Evolutionary conservation across 2,329 filamentous ascomycete genomes (phyloP).

Genomic region (Orbilia javanica): DNA sequence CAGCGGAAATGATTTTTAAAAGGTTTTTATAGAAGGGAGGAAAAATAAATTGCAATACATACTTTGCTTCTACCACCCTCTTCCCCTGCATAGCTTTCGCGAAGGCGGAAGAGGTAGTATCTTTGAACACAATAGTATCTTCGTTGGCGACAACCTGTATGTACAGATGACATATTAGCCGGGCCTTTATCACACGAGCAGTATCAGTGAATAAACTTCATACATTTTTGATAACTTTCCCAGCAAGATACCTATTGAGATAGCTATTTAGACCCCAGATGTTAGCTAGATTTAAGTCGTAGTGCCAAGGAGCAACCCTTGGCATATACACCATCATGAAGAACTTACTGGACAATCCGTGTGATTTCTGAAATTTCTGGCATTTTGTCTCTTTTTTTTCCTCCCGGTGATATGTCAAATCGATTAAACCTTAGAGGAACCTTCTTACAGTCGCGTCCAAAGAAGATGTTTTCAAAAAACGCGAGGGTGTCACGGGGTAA

Average conservation of each 20-base stretch:
- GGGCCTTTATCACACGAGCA: neutral
- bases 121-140: conserved; percentile 90
- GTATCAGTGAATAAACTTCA: neutral
- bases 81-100: conserved; percentile 80
- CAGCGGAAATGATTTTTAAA: conserved; percentile 61
- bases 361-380: conserved; percentile 74
- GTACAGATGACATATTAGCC: neutral
- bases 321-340: conserved; percentile 18
- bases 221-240: conserved; percentile 80
- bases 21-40: neutral
- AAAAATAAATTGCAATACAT: conserved; percentile 15
- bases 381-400: conserved; percentile 66
- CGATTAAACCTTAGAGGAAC: neutral
- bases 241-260: conserved; percentile 84
- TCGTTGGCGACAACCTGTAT: conserved; percentile 74
- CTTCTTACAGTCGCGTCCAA: neutral
- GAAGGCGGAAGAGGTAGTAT: conserved; percentile 81
- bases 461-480: conserved; percentile 1
- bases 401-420: neutral
- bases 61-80: conserved; percentile 70
- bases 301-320: neutral
- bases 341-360: conserved; percentile 59
- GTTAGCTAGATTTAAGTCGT: neutral
- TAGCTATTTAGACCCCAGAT: conserved; percentile 70
- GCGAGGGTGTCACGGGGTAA: conserved; percentile 41